These are phyloP conservation scores for Metschnikowia peoriensis DNA, from an alignment of 805 yeast species.

Conservation along the genomic window DNA sequence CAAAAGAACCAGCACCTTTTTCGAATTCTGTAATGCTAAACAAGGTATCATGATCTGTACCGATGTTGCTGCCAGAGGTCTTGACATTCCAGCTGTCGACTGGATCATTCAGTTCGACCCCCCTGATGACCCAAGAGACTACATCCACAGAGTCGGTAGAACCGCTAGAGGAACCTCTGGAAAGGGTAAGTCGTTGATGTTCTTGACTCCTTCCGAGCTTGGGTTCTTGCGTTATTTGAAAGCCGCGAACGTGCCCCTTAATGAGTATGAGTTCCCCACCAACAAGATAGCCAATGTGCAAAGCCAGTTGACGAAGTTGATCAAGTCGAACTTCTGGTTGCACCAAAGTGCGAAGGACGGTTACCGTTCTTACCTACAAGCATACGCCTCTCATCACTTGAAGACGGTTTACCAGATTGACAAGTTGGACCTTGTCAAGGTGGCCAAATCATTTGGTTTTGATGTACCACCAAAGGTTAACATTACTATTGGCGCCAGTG, in stretches of 20 bases:
- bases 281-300: slow-evolving; percentile 96
- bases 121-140: slow-evolving; percentile 99
- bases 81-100: slow-evolving; percentile 97
- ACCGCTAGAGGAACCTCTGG: slow-evolving; percentile 93
- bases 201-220: slow-evolving; percentile 87
- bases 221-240: slow-evolving; percentile 94
- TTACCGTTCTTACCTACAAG: slow-evolving; percentile 93
- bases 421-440: slow-evolving; percentile 88
- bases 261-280: slow-evolving; percentile 94
- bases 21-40: slow-evolving; percentile 96
- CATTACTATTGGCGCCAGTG: slow-evolving; percentile 92
- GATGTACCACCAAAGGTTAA: slow-evolving; percentile 95
- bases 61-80: slow-evolving; percentile 98
- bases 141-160: slow-evolving; percentile 98
- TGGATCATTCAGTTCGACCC: slow-evolving; percentile 99
- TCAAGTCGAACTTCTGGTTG: slow-evolving; percentile 88
- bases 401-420: slow-evolving; percentile 96
- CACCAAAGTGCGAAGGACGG: slow-evolving; percentile 98
- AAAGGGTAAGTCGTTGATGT: slow-evolving; percentile 92
- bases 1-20: slow-evolving; percentile 96
- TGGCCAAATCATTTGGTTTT: slow-evolving; percentile 94
- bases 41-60: slow-evolving; percentile 93
- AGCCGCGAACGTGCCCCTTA: slow-evolving; percentile 95
- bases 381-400: slow-evolving; percentile 94
- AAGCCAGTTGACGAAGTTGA: slow-evolving; percentile 85